Percentiles rank a stretch among this genome's conserved stretches.
These are phyloP conservation scores for Vickermania spadyakhi DNA, from an alignment of 208 protist genomes.

Conservation along the genomic window DNA sequence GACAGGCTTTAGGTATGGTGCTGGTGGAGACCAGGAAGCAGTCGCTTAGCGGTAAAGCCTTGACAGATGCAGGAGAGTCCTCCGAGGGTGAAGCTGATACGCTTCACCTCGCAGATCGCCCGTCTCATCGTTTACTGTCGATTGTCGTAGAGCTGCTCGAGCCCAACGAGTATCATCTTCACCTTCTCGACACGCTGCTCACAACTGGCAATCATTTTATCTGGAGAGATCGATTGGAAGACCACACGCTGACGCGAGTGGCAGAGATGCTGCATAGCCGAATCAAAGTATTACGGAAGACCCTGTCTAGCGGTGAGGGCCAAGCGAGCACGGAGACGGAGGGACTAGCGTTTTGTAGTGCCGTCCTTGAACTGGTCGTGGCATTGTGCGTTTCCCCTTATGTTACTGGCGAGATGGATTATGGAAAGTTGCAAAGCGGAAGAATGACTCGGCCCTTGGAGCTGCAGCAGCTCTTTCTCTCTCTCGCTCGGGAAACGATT, in stretches of 20 bases:
- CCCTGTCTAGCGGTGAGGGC: background rate
- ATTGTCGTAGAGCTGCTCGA: slow-evolving; percentile 24
- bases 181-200: slow-evolving; percentile 28
- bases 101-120: slow-evolving; percentile 10
- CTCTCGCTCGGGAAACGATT: background rate
- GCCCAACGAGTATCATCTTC: slow-evolving; percentile 26
- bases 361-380: slow-evolving; percentile 39
- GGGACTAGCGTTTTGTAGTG: slow-evolving; percentile 14
- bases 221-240: slow-evolving; percentile 29
- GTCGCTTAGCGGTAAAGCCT: slow-evolving; percentile 4
- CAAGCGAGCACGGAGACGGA: background rate
- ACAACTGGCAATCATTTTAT: slow-evolving; percentile 31
- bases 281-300: background rate
- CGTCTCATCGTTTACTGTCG: slow-evolving; percentile 45
- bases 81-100: slow-evolving; percentile 9
- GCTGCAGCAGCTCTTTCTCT: background rate
- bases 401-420: slow-evolving; percentile 4
- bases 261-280: background rate
- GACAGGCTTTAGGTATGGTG: slow-evolving; percentile 20
- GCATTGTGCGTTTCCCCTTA: slow-evolving; percentile 45
- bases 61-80: slow-evolving; percentile 2
- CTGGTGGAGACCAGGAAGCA: slow-evolving; percentile 34
- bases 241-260: slow-evolving; percentile 16
- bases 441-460: background rate
- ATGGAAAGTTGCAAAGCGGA: slow-evolving; percentile 6